A percentile compares a stretch with the other conserved stretches of the same genome.
These are phyloP conservation scores for Nidula niveotomentosa DNA, from an alignment of 1,284 basidiomycete species.

Conservation along the genomic window DNA sequence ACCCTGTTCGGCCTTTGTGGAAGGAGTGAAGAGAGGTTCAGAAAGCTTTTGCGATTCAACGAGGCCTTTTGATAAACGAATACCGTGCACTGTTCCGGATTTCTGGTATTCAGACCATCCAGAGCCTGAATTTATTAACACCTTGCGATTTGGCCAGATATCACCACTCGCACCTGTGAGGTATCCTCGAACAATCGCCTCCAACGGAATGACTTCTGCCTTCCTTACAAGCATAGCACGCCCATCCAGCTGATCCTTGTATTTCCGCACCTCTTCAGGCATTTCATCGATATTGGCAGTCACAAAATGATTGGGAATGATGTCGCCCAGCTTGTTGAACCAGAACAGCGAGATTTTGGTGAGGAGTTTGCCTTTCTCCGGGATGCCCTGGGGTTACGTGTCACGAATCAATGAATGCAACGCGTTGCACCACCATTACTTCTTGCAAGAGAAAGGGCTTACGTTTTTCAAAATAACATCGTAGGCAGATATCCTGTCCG, in stretches of 20 bases:
- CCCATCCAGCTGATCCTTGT: conserved; percentile 77
- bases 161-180: conserved; percentile 70
- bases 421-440: background rate
- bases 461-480: conserved; percentile 95
- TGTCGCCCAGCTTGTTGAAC: conserved; percentile 81
- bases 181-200: conserved; percentile 97
- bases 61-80: conserved; percentile 73
- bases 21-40: conserved; percentile 92
- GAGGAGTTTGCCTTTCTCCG: conserved; percentile 90
- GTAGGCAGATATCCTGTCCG: conserved; percentile 96
- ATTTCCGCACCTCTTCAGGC: conserved; percentile 71
- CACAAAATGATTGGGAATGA: conserved; percentile 89
- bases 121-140: conserved; percentile 60
- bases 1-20: conserved; percentile 96
- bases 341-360: conserved; percentile 94
- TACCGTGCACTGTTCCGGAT: conserved; percentile 87
- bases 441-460: conserved; percentile 25
- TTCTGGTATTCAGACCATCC: conserved; percentile 96
- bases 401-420: background rate
- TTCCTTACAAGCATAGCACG: conserved; percentile 91
- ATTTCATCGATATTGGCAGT: conserved; percentile 72
- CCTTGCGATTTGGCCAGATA: background rate
- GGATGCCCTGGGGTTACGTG: conserved; percentile 74
- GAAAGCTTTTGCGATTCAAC: conserved; percentile 86
- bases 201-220: conserved; percentile 91